phyloP scores from a whole-genome alignment of 306 rosid genomes.

The Luffa aegyptiaca region DNA sequence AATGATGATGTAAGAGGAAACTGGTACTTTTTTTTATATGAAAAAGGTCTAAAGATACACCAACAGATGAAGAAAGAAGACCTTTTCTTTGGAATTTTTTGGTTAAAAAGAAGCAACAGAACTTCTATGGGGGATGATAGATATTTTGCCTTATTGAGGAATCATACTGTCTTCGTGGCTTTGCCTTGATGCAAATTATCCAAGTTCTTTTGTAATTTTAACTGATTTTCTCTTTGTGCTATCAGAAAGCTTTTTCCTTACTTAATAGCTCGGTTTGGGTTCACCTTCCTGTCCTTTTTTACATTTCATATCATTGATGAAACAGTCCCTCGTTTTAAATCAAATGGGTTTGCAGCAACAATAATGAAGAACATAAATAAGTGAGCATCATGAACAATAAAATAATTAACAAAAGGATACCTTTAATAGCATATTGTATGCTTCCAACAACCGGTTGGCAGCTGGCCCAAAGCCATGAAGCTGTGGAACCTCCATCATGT shows the following conservation, averaged over 20 bases:
- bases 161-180: background rate
- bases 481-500: slow-evolving; percentile 99
- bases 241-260: background rate
- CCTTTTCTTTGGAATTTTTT: background rate
- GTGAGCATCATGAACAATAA: background rate
- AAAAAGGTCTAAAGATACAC: background rate
- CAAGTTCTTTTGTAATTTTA: background rate
- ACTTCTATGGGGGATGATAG: background rate
- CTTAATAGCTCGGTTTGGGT: background rate
- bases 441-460: slow-evolving; percentile 89
- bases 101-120: background rate
- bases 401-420: slow-evolving; percentile 21
- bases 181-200: background rate
- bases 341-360: background rate
- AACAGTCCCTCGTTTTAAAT: too few species aligned
- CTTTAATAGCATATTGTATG: slow-evolving; percentile 94
- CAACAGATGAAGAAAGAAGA: background rate
- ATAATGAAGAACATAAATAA: background rate
- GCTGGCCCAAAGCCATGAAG: slow-evolving; percentile 98
- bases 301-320: background rate
- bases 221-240: background rate
- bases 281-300: background rate
- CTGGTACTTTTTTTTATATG: background rate
- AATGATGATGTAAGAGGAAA: background rate
- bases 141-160: background rate